Evolutionary conservation across 306 rosid species (phyloP), one percentile per base, ranked within the genome.

Genomic region (Purshia tridentata): DNA sequence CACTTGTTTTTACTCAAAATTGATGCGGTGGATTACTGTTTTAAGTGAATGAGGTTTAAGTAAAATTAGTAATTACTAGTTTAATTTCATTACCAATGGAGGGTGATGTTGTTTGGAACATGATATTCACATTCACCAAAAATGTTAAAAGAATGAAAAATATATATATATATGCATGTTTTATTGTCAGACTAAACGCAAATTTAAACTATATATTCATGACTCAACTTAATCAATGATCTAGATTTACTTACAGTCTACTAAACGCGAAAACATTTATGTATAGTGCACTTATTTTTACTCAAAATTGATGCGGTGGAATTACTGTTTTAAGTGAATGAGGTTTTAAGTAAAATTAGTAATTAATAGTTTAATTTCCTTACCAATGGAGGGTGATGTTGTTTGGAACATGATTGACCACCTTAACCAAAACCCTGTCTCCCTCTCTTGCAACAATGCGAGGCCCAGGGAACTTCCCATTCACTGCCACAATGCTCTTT

Each of bases 381-480:
- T 88, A 91, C 97, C 97, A 88, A 69, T 91, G 97, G 29, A 91
- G 29, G 67, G 29, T 78, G 77, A 91, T 76, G 62, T 91, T 86
- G 69, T 84, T 86, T 16, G 88, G 72, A 72, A 88, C 92, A 77
- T 85, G 85, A 78, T 88, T 88, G 62, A 91, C 90, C 69, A 91
- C 97, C 78, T 69, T 83, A 62, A 91, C 81, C 71, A 88, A 29
- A 39, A 91, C 9, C 73, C 81, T 88, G 55, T 88, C 97, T n/a
- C 94, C 92, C 67, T 91, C 94, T 81, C 92, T 84, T 35, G 82
- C 92, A 75, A 82, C 18, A 52, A 91, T 63, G 6, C 82, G 74
- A 77, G 94, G 92, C 50, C 97, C 94, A 0, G 92, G 97, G 55
- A 88, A 90, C 74, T 76, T 83, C 2, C 91, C 91, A 18, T 90